Evolutionary conservation across 108 stramenopile species (phyloP), one percentile per base, ranked within the genome.

Genomic region (Conticribra guillardii): DNA sequence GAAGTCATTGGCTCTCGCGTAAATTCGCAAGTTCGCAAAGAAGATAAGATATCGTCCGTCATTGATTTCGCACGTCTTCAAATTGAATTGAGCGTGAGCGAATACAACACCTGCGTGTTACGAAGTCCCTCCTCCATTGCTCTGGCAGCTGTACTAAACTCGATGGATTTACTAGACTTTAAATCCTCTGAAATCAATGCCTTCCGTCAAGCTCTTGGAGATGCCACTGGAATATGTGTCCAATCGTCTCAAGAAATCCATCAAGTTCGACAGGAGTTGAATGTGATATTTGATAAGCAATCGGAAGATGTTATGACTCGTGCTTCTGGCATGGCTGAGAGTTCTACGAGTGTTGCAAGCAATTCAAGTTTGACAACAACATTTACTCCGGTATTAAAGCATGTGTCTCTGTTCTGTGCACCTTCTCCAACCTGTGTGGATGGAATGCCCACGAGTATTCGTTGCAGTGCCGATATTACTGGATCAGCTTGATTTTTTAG

Each of bases 101-200:
- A 79, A 37, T 79, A 74, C 45, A 9, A 23, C 30, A 41, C 45
- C 19, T 55, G 49, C 2, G 54, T 69, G 18, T 33, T 69, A 0
- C 22, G 54, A 5, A 27, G 27, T 5, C 72, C 72, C 45, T 79
- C 78, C 2, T 73, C 60, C 15, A 65, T 79, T 18, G 88, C 93
- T 0, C 33, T 91, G 9, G 87, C 90, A 3, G 79, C 83, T 19
- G 77, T 94, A n/a, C 56, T 83, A 18, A 91, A 91, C 59, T 85
- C 92, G 4, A 77, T 93, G 54, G 92, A 93, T 55, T 47, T 72
- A 0, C 45, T 77, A 19, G 76, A 71, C 28, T 76, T 76, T 29
- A 34, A 34, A 4, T 27, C 41, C 18, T 16, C 37, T 15, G 67
- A 76, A 47, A 76, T 46, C n/a, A 44, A 18, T 18, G 52, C 51